phyloP scores from a whole-genome alignment of 2,329 filamentous ascomycete species.

The Lachnellula occidentalis region DNA sequence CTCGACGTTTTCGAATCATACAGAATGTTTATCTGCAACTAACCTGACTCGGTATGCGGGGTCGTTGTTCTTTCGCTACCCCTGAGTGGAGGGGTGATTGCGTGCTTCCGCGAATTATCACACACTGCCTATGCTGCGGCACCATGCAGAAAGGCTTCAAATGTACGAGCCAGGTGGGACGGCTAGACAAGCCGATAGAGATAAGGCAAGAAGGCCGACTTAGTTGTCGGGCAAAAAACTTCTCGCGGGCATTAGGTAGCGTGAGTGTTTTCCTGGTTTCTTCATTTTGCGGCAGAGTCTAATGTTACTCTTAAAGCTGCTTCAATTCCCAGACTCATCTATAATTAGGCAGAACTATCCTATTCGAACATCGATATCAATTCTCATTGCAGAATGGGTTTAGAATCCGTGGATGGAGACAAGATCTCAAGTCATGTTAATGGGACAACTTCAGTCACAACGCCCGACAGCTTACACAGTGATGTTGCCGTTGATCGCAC shows the following conservation, averaged over 20 bases:
- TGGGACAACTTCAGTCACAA: neutral
- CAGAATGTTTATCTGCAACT: neutral
- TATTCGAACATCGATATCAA: too few relatives aligned
- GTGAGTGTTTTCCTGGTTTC: too few relatives aligned
- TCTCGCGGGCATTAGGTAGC: too few relatives aligned
- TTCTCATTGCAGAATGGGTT: neutral
- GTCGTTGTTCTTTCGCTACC: neutral
- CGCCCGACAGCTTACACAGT: conserved; percentile 11
- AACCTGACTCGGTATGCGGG: neutral
- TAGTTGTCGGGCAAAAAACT: neutral
- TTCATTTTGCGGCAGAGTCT: too few relatives aligned
- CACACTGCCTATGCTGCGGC: neutral
- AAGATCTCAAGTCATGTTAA: conserved; percentile 3
- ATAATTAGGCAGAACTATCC: too few relatives aligned
- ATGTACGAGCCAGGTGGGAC: neutral
- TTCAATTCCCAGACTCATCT: too few relatives aligned
- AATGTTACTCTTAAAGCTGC: too few relatives aligned
- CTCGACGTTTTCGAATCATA: neutral
- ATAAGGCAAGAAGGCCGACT: too few relatives aligned
- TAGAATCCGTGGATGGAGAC: conserved; percentile 4
- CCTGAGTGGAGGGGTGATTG: conserved; percentile 7
- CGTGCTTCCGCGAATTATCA: conserved; percentile 16
- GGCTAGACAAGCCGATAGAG: neutral
- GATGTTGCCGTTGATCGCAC: conserved; percentile 10
- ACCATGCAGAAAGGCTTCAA: neutral